These are phyloP conservation scores for Candida koratica DNA, from an alignment of 805 yeast genomes.

Conservation along the genomic window DNA sequence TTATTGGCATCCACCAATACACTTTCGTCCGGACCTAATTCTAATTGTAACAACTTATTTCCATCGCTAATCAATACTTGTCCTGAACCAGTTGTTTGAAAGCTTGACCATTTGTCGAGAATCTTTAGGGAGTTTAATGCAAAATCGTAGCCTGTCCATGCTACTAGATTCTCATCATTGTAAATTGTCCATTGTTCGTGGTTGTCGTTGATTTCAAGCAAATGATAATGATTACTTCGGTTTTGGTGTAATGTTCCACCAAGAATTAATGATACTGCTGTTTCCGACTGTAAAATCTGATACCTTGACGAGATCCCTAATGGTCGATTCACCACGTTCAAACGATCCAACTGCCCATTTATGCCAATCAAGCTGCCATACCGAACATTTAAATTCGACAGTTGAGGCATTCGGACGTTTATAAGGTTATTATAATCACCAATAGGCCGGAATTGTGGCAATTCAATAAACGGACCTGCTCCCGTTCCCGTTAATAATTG, in stretches of 20 bases:
- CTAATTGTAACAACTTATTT: constrained; percentile 37
- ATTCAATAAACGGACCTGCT: constrained; percentile 43
- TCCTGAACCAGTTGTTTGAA: constrained; percentile 37
- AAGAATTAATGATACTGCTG: constrained; percentile 21
- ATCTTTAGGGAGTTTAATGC: constrained; percentile 17
- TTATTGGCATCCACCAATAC: constrained; percentile 37
- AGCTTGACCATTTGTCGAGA: constrained; percentile 22
- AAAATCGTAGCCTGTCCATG: constrained; percentile 46
- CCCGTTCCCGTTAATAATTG: constrained; percentile 38
- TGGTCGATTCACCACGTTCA: constrained; percentile 11
- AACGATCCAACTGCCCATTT: constrained; percentile 33
- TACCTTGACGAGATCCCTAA: constrained; percentile 14
- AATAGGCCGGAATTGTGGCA: constrained; percentile 39
- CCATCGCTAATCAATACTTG: constrained; percentile 36
- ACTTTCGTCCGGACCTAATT: constrained; percentile 33
- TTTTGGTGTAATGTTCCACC: constrained; percentile 25
- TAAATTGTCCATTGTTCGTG: constrained; percentile 40
- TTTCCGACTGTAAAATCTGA: constrained; percentile 14
- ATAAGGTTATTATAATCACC: constrained; percentile 38
- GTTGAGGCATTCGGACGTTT: constrained; percentile 42
- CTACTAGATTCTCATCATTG: constrained; percentile 34
- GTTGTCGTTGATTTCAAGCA: constrained; percentile 35
- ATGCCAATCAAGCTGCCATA: constrained; percentile 39
- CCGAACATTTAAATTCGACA: constrained; percentile 18
- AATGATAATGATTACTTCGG: constrained; percentile 29